phyloP scores from a whole-genome alignment of 345 rosid species.

The Gossypium anomalum region DNA sequence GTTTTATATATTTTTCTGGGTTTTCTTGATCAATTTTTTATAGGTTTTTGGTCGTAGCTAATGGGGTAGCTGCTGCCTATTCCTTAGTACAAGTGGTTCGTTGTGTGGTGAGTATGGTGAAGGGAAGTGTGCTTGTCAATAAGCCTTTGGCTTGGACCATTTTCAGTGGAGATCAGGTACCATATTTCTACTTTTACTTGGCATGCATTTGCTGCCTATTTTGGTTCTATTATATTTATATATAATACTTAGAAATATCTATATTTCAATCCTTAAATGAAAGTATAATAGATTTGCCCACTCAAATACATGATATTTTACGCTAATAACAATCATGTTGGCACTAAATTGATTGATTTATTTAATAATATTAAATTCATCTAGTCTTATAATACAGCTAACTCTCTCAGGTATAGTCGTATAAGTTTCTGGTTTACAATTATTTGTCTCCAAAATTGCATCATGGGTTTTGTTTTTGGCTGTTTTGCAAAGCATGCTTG shows the following conservation, averaged over 20 bases:
- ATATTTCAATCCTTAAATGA: rapidly evolving
- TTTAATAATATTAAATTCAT: too few species aligned
- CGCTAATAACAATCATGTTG: too few species aligned
- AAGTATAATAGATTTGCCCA: too few species aligned
- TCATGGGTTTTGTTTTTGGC: not conserved
- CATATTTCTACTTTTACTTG: not conserved
- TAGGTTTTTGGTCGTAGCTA: slow-evolving; percentile 76
- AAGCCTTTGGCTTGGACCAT: slow-evolving; percentile 83
- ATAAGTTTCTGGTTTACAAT: too few species aligned
- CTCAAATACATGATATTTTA: not conserved
- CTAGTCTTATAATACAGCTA: too few species aligned
- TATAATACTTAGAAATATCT: too few species aligned
- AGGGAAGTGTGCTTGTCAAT: slow-evolving; percentile 60
- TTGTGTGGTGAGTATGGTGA: slow-evolving; percentile 54
- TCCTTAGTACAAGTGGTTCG: slow-evolving; percentile 73
- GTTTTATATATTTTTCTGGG: not conserved
- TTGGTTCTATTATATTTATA: too few species aligned
- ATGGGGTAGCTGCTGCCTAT: slow-evolving; percentile 68
- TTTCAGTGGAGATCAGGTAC: slow-evolving; percentile 89
- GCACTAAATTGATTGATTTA: too few species aligned
- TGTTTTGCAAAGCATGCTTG: not conserved
- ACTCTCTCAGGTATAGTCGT: too few species aligned
- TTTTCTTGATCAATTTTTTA: not conserved
- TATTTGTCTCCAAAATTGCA: too few species aligned
- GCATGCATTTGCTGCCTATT: too few species aligned